A percentile compares a stretch with the other conserved stretches of the same genome.
Evolutionary conservation across 1,139 yeast species (phyloP).

Genomic region (Candida albicans): DNA sequence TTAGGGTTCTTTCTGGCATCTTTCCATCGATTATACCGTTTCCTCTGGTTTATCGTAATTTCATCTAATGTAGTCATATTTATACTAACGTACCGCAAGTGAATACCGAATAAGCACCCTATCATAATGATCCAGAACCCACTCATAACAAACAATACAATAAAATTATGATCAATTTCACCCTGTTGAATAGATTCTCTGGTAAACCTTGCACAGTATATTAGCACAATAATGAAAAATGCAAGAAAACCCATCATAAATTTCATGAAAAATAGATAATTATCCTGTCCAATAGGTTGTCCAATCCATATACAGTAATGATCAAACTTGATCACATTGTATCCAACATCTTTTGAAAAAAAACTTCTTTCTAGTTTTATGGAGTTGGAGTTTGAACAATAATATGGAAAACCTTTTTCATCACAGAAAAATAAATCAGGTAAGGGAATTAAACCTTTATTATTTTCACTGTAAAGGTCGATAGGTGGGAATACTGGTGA

Average conservation of each 20-base stretch:
- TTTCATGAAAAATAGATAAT: slow-evolving; percentile 54
- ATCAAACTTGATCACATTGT: slow-evolving; percentile 59
- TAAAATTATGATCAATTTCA: slow-evolving; percentile 45
- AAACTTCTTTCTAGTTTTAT: slow-evolving; percentile 55
- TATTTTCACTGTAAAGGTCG: slow-evolving; percentile 21
- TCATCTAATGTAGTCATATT: slow-evolving; percentile 52
- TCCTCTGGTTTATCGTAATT: slow-evolving; percentile 26
- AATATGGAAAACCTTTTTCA: slow-evolving; percentile 58
- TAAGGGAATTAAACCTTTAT: slow-evolving; percentile 18
- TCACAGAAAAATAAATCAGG: slow-evolving; percentile 62
- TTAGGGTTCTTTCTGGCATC: neutral
- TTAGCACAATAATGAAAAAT: slow-evolving; percentile 29
- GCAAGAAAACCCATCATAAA: slow-evolving; percentile 38
- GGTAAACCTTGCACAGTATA: slow-evolving; percentile 30
- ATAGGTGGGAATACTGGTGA: slow-evolving; percentile 26
- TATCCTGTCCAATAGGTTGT: slow-evolving; percentile 52
- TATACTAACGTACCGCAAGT: slow-evolving; percentile 34
- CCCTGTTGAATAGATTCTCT: slow-evolving; percentile 22
- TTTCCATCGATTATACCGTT: slow-evolving; percentile 24
- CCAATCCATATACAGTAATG: slow-evolving; percentile 72
- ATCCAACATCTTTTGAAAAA: slow-evolving; percentile 48
- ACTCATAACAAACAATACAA: slow-evolving; percentile 39
- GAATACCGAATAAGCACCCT: slow-evolving; percentile 33
- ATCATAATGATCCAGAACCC: slow-evolving; percentile 47
- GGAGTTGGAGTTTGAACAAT: slow-evolving; percentile 56